Evolutionary conservation across 805 yeast genomes (phyloP).

Genomic region (Metschnikowia reukaufii): DNA sequence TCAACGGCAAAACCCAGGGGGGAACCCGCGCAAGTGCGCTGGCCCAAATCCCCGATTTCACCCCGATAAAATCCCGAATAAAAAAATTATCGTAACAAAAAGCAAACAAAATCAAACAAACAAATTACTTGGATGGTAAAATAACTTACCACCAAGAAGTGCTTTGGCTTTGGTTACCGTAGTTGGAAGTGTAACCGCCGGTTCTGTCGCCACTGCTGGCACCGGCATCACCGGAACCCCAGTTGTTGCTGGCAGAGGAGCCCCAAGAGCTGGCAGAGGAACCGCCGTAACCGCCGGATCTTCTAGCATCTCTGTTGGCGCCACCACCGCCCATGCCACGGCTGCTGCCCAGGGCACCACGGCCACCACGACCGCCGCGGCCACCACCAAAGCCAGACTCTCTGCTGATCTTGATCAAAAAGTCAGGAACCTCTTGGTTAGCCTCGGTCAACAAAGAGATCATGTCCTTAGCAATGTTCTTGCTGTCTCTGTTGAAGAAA

Average conservation of each 20-base stretch:
- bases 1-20: constrained; percentile 14
- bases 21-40: background rate
- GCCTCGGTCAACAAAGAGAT: constrained; percentile 89
- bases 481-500: constrained; percentile 94
- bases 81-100: constrained; percentile 19
- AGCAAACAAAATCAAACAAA: constrained; percentile 17
- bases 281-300: constrained; percentile 39
- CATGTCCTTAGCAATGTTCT: constrained; percentile 83
- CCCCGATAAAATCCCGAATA: constrained; percentile 15
- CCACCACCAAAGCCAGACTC: constrained; percentile 57
- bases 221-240: constrained; percentile 24
- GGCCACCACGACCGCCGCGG: constrained; percentile 41
- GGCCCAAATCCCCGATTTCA: background rate
- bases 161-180: constrained; percentile 37
- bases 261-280: constrained; percentile 26
- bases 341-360: constrained; percentile 55
- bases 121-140: background rate
- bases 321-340: constrained; percentile 31
- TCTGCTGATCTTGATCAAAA: constrained; percentile 76
- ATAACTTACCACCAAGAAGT: constrained; percentile 44
- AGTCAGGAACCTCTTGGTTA: constrained; percentile 94
- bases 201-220: constrained; percentile 24
- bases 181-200: constrained; percentile 30
- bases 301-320: constrained; percentile 53
- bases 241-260: constrained; percentile 18